These are phyloP conservation scores for Solanum pinnatisectum DNA, from an alignment of 257 asterid genomes.

Conservation along the genomic window DNA sequence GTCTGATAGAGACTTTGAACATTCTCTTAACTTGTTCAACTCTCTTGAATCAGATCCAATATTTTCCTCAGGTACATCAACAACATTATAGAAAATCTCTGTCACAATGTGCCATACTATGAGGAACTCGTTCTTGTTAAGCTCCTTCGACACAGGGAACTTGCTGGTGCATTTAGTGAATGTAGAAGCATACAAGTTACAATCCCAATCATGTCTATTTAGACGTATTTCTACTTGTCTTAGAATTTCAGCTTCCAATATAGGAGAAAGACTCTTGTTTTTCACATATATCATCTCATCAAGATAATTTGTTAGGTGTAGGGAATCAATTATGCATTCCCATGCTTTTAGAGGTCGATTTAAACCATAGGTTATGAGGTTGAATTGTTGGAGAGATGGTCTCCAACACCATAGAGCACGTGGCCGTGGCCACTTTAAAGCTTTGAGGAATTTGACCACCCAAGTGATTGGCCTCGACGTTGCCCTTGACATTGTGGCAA, in stretches of 20 bases:
- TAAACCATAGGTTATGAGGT: not conserved
- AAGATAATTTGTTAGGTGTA: not conserved
- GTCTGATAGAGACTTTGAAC: not conserved
- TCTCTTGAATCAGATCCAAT: not conserved
- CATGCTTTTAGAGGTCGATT: not conserved
- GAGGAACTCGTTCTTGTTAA: not conserved
- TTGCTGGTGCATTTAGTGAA: not conserved
- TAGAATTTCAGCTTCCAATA: not conserved
- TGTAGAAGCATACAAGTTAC: not conserved
- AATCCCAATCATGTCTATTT: not conserved
- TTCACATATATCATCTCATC: not conserved
- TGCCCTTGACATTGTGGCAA: not conserved
- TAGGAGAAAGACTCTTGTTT: not conserved
- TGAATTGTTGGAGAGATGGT: not conserved
- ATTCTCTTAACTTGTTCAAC: not conserved
- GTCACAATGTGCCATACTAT: not conserved
- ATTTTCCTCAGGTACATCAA: not conserved
- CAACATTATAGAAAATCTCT: not conserved
- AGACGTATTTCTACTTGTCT: not conserved
- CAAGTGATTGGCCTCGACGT: not conserved
- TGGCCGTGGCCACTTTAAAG: not conserved
- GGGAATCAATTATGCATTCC: not conserved
- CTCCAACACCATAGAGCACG: not conserved
- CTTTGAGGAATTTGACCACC: not conserved
- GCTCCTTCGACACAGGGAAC: not conserved